These are phyloP conservation scores for Amborella trichopoda DNA, from an alignment of 164 flowering plant species.

Conservation along the genomic window DNA sequence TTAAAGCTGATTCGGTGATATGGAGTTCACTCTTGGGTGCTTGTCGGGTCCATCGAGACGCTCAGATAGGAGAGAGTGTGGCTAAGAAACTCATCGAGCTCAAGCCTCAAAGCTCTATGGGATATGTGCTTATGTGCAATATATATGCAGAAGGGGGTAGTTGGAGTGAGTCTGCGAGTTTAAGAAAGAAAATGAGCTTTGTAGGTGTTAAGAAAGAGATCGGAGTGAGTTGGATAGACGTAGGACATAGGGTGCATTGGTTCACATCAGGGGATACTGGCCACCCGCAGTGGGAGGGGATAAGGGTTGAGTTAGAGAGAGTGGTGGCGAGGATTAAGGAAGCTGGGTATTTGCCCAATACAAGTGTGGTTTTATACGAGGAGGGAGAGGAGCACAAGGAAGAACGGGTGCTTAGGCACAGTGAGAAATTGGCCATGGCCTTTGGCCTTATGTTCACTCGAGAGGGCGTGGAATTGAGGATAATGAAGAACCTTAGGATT, in stretches of 20 bases:
- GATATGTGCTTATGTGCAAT: slow-evolving; percentile 57
- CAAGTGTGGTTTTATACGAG: slow-evolving; percentile 41
- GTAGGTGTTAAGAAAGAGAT: slow-evolving; percentile 52
- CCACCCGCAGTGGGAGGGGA: slow-evolving; percentile 35
- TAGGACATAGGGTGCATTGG: slow-evolving; percentile 47
- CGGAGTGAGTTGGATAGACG: slow-evolving; percentile 78
- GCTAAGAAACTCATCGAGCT: slow-evolving; percentile 41
- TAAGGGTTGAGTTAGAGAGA: slow-evolving; percentile 23
- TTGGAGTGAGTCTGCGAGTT: slow-evolving; percentile 30
- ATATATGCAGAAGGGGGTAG: slow-evolving; percentile 39
- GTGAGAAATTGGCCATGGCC: slow-evolving; percentile 75
- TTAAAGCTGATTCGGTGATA: slow-evolving; percentile 57
- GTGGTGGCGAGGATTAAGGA: slow-evolving; percentile 32
- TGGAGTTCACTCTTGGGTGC: slow-evolving; percentile 78
- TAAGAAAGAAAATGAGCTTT: slow-evolving; percentile 49
- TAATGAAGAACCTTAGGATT: slow-evolving; percentile 67
- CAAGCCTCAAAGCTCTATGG: slow-evolving; percentile 48
- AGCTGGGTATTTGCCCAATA: slow-evolving; percentile 61
- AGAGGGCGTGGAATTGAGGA: slow-evolving; percentile 19
- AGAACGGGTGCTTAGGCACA: slow-evolving; percentile 52
- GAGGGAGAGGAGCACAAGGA: slow-evolving; percentile 61
- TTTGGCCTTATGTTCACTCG: slow-evolving; percentile 33
- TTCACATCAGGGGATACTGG: slow-evolving; percentile 60
- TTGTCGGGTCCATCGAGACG: slow-evolving; percentile 56
- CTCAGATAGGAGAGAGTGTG: slow-evolving; percentile 37